Conservation (phyloP, 139 green algal species). For the Coelastrella sp. region DNA sequence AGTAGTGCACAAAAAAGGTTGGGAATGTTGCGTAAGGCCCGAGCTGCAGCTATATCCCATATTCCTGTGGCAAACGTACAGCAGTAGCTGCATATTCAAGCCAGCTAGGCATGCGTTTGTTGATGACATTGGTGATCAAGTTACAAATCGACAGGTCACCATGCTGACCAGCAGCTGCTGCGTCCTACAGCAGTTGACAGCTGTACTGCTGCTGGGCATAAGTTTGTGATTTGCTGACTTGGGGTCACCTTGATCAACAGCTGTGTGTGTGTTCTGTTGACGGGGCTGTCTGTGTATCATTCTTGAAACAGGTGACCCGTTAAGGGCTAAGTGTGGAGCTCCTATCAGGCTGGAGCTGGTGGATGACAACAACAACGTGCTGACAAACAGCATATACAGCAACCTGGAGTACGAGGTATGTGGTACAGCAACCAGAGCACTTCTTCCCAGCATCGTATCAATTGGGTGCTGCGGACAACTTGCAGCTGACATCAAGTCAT, state of each 20-base stretch:
- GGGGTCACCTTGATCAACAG: neutral
- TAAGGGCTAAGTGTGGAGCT: conserved; percentile 82
- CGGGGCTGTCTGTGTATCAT: neutral
- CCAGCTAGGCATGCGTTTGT: neutral
- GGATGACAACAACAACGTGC: conserved; percentile 66
- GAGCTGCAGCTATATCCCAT: no score
- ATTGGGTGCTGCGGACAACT: no score
- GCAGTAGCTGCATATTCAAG: neutral
- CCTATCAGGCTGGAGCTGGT: conserved; percentile 81
- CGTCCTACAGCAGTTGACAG: neutral
- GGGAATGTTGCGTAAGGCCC: no score
- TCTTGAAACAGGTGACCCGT: conserved; percentile 61
- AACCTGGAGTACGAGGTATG: conserved; percentile 44
- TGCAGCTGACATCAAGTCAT: no score
- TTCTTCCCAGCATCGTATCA: no score
- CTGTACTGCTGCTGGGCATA: neutral
- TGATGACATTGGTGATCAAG: neutral
- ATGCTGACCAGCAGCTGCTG: no score
- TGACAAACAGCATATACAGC: conserved; percentile 44
- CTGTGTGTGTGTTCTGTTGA: neutral
- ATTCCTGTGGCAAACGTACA: no score
- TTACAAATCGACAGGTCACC: neutral
- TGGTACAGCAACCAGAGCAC: no score
- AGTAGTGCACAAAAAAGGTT: neutral
- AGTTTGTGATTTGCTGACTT: neutral